Evolutionary conservation across 1,284 basidiomycete genomes (phyloP).

Genomic region (Puccinia novopanici): DNA sequence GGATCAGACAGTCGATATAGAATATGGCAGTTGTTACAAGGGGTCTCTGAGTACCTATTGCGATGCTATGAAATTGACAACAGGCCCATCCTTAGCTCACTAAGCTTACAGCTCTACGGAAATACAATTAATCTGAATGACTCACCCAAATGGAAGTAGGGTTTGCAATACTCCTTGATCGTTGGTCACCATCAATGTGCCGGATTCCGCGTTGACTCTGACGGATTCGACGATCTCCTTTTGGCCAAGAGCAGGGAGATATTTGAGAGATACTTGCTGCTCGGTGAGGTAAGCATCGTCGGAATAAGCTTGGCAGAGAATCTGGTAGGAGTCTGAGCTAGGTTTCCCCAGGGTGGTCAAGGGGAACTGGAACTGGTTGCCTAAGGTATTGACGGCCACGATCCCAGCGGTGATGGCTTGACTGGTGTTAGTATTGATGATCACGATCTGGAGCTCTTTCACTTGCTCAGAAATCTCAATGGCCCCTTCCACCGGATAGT

Average conservation of each 20-base stretch:
- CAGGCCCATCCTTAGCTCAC: background rate
- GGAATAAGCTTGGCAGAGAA: slow-evolving; percentile 40
- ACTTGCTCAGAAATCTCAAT: slow-evolving; percentile 16
- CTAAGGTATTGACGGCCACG: slow-evolving; percentile 32
- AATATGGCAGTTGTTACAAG: too few species aligned
- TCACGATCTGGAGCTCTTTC: slow-evolving; percentile 20
- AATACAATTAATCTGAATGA: background rate
- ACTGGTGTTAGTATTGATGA: slow-evolving; percentile 47
- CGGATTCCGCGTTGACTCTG: slow-evolving; percentile 35
- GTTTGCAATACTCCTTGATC: slow-evolving; percentile 25
- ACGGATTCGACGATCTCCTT: background rate
- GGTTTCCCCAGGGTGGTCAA: slow-evolving; percentile 31
- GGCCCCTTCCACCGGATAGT: slow-evolving; percentile 19
- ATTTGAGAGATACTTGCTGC: background rate
- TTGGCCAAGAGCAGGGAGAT: slow-evolving; percentile 9
- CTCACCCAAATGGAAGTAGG: slow-evolving; percentile 43
- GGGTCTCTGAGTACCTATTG: background rate
- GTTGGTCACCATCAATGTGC: slow-evolving; percentile 24
- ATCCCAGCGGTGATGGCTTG: slow-evolving; percentile 35
- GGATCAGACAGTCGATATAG: background rate
- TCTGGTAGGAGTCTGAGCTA: slow-evolving; percentile 9
- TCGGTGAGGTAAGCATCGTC: slow-evolving; percentile 32
- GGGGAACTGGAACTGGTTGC: slow-evolving; percentile 28
- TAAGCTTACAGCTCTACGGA: background rate
- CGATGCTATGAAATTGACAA: background rate